phyloP scores from a whole-genome alignment of 768 basidiomycete genomes.

The Chalciporus chontae region DNA sequence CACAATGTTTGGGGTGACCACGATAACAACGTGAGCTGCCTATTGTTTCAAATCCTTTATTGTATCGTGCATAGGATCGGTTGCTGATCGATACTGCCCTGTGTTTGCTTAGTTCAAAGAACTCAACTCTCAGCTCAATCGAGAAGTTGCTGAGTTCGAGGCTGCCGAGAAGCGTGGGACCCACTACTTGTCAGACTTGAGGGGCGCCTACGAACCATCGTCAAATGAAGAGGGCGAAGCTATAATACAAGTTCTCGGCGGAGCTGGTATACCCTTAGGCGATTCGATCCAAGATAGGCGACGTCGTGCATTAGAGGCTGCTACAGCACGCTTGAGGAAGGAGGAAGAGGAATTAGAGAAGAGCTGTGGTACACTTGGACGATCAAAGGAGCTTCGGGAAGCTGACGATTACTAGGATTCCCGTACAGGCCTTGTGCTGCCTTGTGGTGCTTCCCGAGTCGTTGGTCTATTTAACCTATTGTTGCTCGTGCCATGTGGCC shows the following conservation, averaged over 20 bases:
- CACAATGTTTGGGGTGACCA: slow-evolving; percentile 76
- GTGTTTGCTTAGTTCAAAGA: slow-evolving; percentile 53
- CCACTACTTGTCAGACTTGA: slow-evolving; percentile 42
- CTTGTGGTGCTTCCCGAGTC: too few species aligned
- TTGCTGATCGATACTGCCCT: too few species aligned
- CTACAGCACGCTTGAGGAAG: slow-evolving; percentile 52
- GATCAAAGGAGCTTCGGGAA: background rate
- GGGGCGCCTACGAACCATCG: slow-evolving; percentile 47
- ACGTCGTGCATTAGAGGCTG: slow-evolving; percentile 53
- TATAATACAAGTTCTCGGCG: slow-evolving; percentile 53
- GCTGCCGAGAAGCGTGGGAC: slow-evolving; percentile 48
- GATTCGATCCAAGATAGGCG: slow-evolving; percentile 61
- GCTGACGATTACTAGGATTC: background rate
- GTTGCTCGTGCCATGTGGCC: too few species aligned
- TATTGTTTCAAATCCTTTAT: background rate
- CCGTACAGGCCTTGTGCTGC: background rate
- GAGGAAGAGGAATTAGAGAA: slow-evolving; percentile 73
- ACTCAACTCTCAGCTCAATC: slow-evolving; percentile 69
- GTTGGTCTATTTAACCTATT: too few species aligned
- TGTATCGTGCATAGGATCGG: too few species aligned
- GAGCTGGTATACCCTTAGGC: slow-evolving; percentile 22
- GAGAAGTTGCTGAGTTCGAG: slow-evolving; percentile 70
- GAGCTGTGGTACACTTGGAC: slow-evolving; percentile 56
- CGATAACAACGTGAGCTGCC: slow-evolving; percentile 58
- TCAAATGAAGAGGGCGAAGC: slow-evolving; percentile 57